phyloP scores from a whole-genome alignment of 176 grass and related monocot species.

The Oryza glaberrima region DNA sequence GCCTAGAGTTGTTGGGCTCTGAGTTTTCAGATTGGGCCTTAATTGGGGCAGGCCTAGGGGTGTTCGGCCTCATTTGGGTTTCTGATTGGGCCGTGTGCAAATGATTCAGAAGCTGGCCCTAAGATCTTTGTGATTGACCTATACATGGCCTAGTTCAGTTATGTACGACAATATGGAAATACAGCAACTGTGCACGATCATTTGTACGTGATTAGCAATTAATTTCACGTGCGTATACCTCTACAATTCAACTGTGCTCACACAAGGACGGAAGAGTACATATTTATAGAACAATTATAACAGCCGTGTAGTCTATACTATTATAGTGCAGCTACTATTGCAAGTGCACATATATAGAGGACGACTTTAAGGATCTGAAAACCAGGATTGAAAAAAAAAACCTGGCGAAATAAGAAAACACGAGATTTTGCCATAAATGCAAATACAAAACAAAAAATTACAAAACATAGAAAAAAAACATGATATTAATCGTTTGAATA shows the following conservation, averaged over 20 bases:
- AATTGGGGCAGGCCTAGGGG: no score
- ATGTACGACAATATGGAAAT: neutral
- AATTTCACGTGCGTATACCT: slow-evolving; percentile 17
- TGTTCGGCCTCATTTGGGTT: neutral
- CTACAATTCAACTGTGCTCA: slow-evolving; percentile 10
- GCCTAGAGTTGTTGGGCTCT: neutral
- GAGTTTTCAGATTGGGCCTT: neutral
- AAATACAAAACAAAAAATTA: no score
- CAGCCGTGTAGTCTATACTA: neutral
- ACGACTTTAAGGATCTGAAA: neutral
- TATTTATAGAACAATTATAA: neutral
- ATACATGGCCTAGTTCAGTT: neutral
- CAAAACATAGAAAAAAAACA: no score
- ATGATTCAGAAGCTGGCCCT: neutral
- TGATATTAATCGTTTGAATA: no score
- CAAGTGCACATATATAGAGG: neutral
- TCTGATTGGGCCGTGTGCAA: neutral
- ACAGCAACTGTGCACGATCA: neutral
- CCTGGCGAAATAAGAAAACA: no score
- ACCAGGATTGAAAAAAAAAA: no score
- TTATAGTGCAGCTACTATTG: neutral
- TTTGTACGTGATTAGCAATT: neutral
- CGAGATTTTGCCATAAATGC: no score
- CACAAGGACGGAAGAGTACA: slow-evolving; percentile 17
- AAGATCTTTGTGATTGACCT: neutral